phyloP scores from a whole-genome alignment of 768 basidiomycete genomes.

The Lactarius trivialis region DNA sequence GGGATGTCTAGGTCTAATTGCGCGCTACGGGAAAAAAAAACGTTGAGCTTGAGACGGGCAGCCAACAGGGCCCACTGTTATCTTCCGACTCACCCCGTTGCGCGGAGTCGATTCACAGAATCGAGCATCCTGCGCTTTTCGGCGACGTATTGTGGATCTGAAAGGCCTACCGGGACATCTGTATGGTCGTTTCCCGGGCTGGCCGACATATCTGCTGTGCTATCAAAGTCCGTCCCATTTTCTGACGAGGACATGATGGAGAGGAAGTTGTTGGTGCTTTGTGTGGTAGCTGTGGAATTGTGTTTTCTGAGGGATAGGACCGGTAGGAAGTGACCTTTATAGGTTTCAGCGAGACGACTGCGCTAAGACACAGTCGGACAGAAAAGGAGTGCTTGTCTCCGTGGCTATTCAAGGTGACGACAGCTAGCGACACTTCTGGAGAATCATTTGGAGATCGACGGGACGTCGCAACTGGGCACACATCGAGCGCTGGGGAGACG shows the following conservation, averaged over 20 bases:
- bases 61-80: slow-evolving; percentile 4
- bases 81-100: slow-evolving; percentile 43
- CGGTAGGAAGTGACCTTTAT: neutral
- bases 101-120: slow-evolving; percentile 51
- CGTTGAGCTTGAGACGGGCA: slow-evolving; percentile 3
- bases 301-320: neutral
- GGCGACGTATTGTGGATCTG: slow-evolving; percentile 38
- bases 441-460: neutral
- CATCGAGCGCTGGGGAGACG: no score
- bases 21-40: slow-evolving; percentile 36
- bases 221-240: neutral
- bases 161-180: slow-evolving; percentile 42
- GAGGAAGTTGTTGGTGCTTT: neutral
- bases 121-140: slow-evolving; percentile 49
- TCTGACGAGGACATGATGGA: neutral
- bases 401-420: neutral
- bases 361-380: neutral
- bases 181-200: neutral
- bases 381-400: neutral
- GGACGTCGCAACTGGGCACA: no score
- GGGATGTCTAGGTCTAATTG: slow-evolving; percentile 68
- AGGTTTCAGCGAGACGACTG: neutral
- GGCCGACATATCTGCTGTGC: neutral
- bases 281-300: neutral
- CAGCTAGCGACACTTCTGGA: neutral